Evolutionary conservation across 1,284 basidiomycete genomes (phyloP), one percentile per base, ranked within the genome.

Genomic region (Tilletia indica): DNA sequence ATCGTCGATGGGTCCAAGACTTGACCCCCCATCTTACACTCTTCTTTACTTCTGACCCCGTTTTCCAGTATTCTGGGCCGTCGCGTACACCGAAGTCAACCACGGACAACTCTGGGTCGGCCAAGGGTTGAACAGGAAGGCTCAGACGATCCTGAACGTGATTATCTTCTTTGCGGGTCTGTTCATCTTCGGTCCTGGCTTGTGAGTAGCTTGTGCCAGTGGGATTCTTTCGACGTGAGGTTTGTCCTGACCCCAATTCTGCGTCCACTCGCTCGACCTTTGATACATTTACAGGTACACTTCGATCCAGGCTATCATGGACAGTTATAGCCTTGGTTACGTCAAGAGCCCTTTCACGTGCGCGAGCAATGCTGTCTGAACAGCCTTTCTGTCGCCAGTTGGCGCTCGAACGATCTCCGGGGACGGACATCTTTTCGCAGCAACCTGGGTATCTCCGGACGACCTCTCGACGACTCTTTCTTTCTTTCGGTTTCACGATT

Each of bases 131-230:
- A 45, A 73, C 14, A 73, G 80, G 45, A 82, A 78, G 42, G 12
- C 54, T 36, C 80, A 82, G 72, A 77, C 77, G 2, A 47, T 76
- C 21, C 72, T 86, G 71, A 86, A 86, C 73, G 76, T 85, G 68
- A 74, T 87, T 69, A 84, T 87, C 70, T 76, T 86, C 63, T 63
- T 77, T 49, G 77, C 84, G 9, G 85, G 85, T 5, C 58, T 87
- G 16, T 86, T 87, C 77, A 83, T 87, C 76, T 83, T 87, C 31
- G 86, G 85, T 1, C 86, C 86, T 0, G 87, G 87, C 0, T 82
- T 86, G 1, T 87, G 58, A 63, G 58, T 63, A 16, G 58, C 8
- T n/a, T 8, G 25, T 31, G 25, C 25, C 0, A 31, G 25, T 31
- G 25, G 25, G 25, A 31, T 31, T 31, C 8, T n/a, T 2, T 19